Percentiles rank a stretch among this genome's conserved stretches.
These are phyloP conservation scores for Phytophthora tentaculata DNA, from an alignment of 352 stramenopile genomes.

Conservation along the genomic window DNA sequence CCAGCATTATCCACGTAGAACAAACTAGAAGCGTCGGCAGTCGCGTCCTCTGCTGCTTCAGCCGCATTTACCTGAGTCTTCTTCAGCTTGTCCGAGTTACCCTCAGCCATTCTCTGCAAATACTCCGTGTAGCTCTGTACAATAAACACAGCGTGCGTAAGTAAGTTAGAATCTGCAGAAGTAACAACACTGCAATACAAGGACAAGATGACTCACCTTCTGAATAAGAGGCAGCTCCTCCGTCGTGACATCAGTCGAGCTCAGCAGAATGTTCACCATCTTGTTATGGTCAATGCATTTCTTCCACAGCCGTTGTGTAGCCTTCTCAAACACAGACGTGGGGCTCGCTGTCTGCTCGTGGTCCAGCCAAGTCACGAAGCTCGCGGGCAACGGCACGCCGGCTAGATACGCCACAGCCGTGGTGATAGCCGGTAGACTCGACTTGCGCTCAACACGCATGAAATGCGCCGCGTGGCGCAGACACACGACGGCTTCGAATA, in stretches of 20 bases:
- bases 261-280: constrained; percentile 59
- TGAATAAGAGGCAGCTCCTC: constrained; percentile 49
- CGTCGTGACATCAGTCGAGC: constrained; percentile 47
- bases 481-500: constrained; percentile 46
- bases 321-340: constrained; percentile 24
- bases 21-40: constrained; percentile 25
- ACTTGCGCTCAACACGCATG: constrained; percentile 57
- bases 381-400: constrained; percentile 46
- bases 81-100: constrained; percentile 18
- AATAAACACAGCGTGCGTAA: constrained; percentile 12
- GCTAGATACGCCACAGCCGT: constrained; percentile 54
- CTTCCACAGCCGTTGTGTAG: constrained; percentile 40
- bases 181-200: background rate
- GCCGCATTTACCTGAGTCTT: background rate
- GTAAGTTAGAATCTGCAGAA: constrained; percentile 12
- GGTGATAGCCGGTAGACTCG: constrained; percentile 50
- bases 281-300: constrained; percentile 38
- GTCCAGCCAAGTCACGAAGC: constrained; percentile 56
- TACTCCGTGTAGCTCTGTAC: constrained; percentile 55
- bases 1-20: constrained; percentile 74
- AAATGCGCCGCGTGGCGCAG: constrained; percentile 63
- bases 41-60: constrained; percentile 4
- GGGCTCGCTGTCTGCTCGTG: constrained; percentile 36
- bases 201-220: constrained; percentile 37
- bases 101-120: constrained; percentile 37